Base-by-base conservation (phyloP, 441 rosid species). In the Erodium moschatum region DNA sequence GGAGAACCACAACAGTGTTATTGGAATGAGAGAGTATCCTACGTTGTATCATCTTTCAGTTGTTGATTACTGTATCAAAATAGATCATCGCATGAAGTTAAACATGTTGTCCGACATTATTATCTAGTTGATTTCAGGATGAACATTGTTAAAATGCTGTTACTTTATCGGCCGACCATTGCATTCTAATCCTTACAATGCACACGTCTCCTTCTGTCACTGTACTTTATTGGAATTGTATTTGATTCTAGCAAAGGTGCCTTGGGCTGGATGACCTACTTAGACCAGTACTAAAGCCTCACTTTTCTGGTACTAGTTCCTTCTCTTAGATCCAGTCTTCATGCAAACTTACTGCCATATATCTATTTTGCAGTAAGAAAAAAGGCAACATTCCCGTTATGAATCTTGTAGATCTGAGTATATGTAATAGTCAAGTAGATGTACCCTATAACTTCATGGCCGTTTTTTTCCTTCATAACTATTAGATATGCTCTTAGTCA, bases 21-120 rank as follows among this genome's bases (percentile, higher is more conserved):
- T 91, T 73, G 98, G 98, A 72, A 89, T 93, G 65, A 85, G 98
- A 84, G 97, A 93, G 96, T 93, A 93, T 89, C 89, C 91, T 84
- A 4, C 71, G 48, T 29, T 64, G 38, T 52, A 63, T 29, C 16
- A 1, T 19, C n/a, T 54, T n/a, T 62, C 15, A 6, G 2, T 65
- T 69, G 0, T 64, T 24, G 44, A 18, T 42, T 44, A 54, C 61
- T 54, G 12, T 54, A 16, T 54, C 21, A 54, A 54, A 16, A 15
- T 54, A 54, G 12, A 19, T 54, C 7, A 3, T 1, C 16, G 61
- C 19, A 33, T 3, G 5, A 12, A 48, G 54, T 48, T 48, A 48
- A 15, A 48, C 38, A 33, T 33, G 38, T 5, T 33, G 38, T 5
- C 38, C 6, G 38, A 0, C 38, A 33, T 33, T 33, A 33, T 33